phyloP scores from a whole-genome alignment of 352 stramenopile genomes.

The Phytophthora tubulina region DNA sequence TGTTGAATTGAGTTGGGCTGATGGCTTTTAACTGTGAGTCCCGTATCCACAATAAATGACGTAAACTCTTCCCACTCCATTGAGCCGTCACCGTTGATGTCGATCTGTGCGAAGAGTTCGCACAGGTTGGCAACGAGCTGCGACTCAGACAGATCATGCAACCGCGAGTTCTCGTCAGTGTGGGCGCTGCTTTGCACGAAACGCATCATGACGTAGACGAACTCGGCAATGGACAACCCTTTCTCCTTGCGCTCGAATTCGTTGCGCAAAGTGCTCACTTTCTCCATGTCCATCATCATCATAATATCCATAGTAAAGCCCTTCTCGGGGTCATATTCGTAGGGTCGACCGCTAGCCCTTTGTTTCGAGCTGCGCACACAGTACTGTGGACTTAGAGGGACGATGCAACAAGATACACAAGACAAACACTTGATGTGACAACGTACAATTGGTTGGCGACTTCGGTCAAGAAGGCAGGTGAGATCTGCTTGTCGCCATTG shows the following conservation, averaged over 20 bases:
- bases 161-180: slow-evolving; percentile 71
- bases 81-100: slow-evolving; percentile 92
- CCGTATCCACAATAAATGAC: slow-evolving; percentile 92
- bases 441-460: slow-evolving; percentile 41
- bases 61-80: slow-evolving; percentile 95
- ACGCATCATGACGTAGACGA: slow-evolving; percentile 90
- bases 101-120: slow-evolving; percentile 92
- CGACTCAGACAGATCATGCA: slow-evolving; percentile 71
- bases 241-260: slow-evolving; percentile 89
- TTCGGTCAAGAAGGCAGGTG: slow-evolving; percentile 52
- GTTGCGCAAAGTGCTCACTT: slow-evolving; percentile 81
- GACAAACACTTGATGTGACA: not conserved
- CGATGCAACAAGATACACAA: not conserved
- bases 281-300: slow-evolving; percentile 93
- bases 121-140: slow-evolving; percentile 88
- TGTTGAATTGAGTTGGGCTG: slow-evolving; percentile 90
- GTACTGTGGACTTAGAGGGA: not conserved
- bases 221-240: slow-evolving; percentile 84
- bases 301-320: slow-evolving; percentile 93
- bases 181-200: slow-evolving; percentile 70
- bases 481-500: slow-evolving; percentile 29
- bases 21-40: slow-evolving; percentile 82
- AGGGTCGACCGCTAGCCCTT: slow-evolving; percentile 43
- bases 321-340: slow-evolving; percentile 83
- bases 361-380: slow-evolving; percentile 26